Base-by-base conservation (phyloP, 176 grass and related monocot genomes). In the Avena insularis region DNA sequence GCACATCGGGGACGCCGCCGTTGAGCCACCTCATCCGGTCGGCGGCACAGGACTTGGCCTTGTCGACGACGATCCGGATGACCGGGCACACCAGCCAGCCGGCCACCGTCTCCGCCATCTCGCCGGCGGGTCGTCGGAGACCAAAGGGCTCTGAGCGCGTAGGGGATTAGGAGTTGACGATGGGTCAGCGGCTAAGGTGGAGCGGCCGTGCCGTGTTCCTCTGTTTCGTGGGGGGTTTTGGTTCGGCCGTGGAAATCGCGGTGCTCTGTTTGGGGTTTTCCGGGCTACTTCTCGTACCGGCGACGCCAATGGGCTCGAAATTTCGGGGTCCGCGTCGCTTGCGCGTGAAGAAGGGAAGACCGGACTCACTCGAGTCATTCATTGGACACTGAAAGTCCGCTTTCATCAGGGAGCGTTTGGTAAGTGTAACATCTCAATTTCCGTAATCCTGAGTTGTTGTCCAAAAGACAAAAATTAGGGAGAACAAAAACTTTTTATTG, bases 71-170 rank as follows among this genome's bases (percentile, higher is more conserved):
- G 27, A 87, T 73, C 85, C 27, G 57, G 81, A 91, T 91, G 57
- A 80, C 5, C 13, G 81, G 89, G 81, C 68, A 81, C 48, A 87
- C 81, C 89, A 87, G 58, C 89, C 76, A 87, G 49, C 85, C 85
- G 23, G 19, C 76, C 74, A 86, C 3, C 69, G 31, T 43, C 79
- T 86, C 89, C 76, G 6, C 89, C 89, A 87, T 91, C 89, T 67
- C 50, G 35, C 48, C 46, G 66, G 46, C 59, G 49, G 20, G 80
- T 21, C 74, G 84, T 21, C 74, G 84, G 64, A 17, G 57, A 49
- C 25, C 35, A 35, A 23, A 12, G 68, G 64, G 58, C 8, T 15
- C 47, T 29, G 36, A 4, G 63, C 29, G 19, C 13, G 1, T 13
- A 36, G 5, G 17, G 54, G 65, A 43, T 36, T 46, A 17, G 27